Evolutionary conservation across 2,329 filamentous ascomycete genomes (phyloP).

Genomic region (Coniochaeta sp.): DNA sequence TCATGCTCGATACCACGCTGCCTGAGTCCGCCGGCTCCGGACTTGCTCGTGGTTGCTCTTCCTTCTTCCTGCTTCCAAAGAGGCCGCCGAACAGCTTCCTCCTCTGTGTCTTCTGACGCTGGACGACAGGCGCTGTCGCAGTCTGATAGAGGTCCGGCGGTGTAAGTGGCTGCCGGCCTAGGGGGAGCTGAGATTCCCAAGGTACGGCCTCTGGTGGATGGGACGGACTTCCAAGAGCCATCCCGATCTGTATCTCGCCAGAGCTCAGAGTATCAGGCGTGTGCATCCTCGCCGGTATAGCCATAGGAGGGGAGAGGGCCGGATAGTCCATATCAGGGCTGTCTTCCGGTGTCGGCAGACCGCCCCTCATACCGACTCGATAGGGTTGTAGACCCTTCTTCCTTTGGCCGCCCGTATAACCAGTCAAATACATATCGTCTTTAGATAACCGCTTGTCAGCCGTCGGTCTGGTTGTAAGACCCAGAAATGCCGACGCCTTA

Average conservation of each 20-base stretch:
- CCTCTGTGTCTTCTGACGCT: conserved; percentile 43
- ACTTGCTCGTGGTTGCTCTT: conserved; percentile 15
- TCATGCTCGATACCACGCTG: conserved; percentile 7
- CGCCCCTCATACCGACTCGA: conserved; percentile 25
- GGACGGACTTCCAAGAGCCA: conserved; percentile 67
- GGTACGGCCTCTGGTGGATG: conserved; percentile 24
- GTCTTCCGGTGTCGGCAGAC: conserved; percentile 33
- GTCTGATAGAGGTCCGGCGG: conserved; percentile 9
- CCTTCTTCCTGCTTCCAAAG: conserved; percentile 36
- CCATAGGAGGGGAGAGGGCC: conserved; percentile 20
- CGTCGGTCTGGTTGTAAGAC: conserved; percentile 9
- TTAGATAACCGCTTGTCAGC: conserved; percentile 37
- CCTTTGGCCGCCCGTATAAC: conserved; percentile 17
- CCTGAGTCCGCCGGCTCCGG: conserved; percentile 12
- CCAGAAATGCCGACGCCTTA: conserved; percentile 14
- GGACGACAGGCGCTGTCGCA: conserved; percentile 17
- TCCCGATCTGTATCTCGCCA: conserved; percentile 52
- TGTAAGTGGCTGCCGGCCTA: conserved; percentile 2
- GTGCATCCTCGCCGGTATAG: conserved; percentile 28
- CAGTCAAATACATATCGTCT: conserved; percentile 30
- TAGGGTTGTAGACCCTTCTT: conserved; percentile 13
- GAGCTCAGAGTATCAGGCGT: conserved; percentile 35
- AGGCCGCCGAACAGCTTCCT: conserved; percentile 50
- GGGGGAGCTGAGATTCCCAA: conserved; percentile 5
- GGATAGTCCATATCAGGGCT: conserved; percentile 22